Evolutionary conservation across 2,329 filamentous ascomycete species (phyloP), one percentile per base, ranked within the genome.

Genomic region (Sporothrix euskadiensis): DNA sequence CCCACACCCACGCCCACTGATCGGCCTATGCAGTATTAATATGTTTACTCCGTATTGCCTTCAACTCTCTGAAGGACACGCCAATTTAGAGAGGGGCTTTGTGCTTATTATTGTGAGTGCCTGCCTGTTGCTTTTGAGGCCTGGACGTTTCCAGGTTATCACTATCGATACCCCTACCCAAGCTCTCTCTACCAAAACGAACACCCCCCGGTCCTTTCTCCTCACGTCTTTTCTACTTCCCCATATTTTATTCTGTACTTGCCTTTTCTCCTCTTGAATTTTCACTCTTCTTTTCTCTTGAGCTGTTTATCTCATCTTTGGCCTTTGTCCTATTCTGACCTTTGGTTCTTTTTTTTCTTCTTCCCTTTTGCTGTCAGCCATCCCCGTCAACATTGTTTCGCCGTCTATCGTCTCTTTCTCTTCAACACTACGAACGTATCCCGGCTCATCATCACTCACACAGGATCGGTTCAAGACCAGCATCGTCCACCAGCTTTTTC

Each of bases 101-200:
- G 71, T 66, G 59, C 44, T 66, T 52, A 6, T 22, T 41, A 39
- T 5, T 68, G 41, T 63, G 32, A 32, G 41, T 41, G 71, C 49
- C 47, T 72, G 71, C 59, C 71, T 66, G 47, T 8, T 71, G 8
- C 5, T 71, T 9, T 39, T 52, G 44, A 8, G 12, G n/a, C 35
- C n/a, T 54, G 52, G 52, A 22, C 5, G 9, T 32, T 41, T 26
- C 52, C 39, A 57, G 44, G 39, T 52, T 59, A 32, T 61, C 52
- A 49, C 35, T 71, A 39, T 68, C 26, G 26, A 72, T 41, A 72
- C 59, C 47, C 69, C 57, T 63, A 49, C 69, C 56, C 56, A 59
- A 47, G 41, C 26, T 65, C 19, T 59, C 57, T 56, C 41, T 19
- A 39, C 32, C 52, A 56, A 56, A 63, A 54, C 26, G 61, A 44